These are phyloP conservation scores for Chaetomidium leptoderma DNA, from an alignment of 495 filamentous ascomycete species.

Conservation along the genomic window DNA sequence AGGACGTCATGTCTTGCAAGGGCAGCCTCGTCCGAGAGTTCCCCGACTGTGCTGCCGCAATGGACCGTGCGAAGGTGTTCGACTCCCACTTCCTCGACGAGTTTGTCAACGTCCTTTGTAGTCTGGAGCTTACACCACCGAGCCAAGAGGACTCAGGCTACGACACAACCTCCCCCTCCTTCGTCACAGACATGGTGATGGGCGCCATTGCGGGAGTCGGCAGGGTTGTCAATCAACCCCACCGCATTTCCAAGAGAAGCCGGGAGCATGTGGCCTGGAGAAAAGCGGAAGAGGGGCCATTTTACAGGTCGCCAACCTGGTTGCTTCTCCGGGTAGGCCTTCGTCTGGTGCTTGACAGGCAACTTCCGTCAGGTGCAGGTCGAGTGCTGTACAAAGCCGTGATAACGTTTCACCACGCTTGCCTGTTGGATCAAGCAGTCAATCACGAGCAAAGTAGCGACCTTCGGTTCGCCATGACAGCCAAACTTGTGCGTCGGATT, in stretches of 20 bases:
- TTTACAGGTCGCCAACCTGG: slow-evolving; percentile 57
- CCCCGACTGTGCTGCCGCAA: slow-evolving; percentile 45
- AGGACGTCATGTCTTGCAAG: slow-evolving; percentile 41
- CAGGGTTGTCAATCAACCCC: slow-evolving; percentile 17
- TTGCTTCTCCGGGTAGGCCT: slow-evolving; percentile 54
- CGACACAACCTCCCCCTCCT: slow-evolving; percentile 49
- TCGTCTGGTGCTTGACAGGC: slow-evolving; percentile 36
- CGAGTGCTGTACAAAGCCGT: slow-evolving; percentile 50
- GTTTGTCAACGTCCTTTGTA: slow-evolving; percentile 39
- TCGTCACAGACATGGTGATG: slow-evolving; percentile 54
- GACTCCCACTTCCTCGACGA: slow-evolving; percentile 35
- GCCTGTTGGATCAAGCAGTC: slow-evolving; percentile 34
- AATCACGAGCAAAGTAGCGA: slow-evolving; percentile 27
- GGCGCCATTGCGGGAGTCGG: slow-evolving; percentile 46
- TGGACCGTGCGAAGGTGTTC: slow-evolving; percentile 34
- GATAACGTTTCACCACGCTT: slow-evolving; percentile 49
- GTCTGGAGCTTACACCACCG: slow-evolving; percentile 48
- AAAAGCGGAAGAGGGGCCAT: slow-evolving; percentile 46
- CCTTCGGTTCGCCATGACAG: slow-evolving; percentile 41
- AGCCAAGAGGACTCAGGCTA: slow-evolving; percentile 38
- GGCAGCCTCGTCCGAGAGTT: slow-evolving; percentile 54
- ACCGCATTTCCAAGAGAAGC: slow-evolving; percentile 52
- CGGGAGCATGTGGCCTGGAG: slow-evolving; percentile 60
- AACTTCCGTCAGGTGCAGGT: slow-evolving; percentile 8
- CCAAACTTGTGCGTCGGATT: slow-evolving; percentile 49